A percentile compares a stretch with the other conserved stretches of the same genome.
These are phyloP conservation scores for Trypanosoma mega DNA, from an alignment of 208 protist genomes.

Conservation along the genomic window DNA sequence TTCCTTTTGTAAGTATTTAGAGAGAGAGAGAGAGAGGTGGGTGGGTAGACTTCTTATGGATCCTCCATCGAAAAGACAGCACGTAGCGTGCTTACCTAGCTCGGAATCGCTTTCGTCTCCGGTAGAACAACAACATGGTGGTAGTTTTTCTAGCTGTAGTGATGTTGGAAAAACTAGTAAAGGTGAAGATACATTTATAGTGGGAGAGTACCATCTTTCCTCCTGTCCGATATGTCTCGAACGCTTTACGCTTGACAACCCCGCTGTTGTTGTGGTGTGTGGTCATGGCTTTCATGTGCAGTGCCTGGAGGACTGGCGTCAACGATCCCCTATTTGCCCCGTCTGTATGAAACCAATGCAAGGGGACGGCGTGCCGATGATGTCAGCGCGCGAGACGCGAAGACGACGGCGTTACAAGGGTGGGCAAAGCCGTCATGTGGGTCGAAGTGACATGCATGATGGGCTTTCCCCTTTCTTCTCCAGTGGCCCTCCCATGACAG, in stretches of 20 bases:
- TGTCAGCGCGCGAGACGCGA: conserved; percentile 38
- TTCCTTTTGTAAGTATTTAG: not conserved
- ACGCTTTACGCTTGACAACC: conserved; percentile 75
- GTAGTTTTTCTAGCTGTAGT: conserved; percentile 21
- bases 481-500: not conserved
- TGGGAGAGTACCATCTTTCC: conserved; percentile 65
- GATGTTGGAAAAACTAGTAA: conserved; percentile 14
- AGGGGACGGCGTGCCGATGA: conserved; percentile 44
- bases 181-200: conserved; percentile 54
- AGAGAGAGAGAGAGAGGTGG: not conserved
- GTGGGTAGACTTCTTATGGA: conserved; percentile 2
- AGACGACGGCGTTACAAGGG: conserved; percentile 32
- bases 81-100: conserved; percentile 13
- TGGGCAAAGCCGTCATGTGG: not conserved
- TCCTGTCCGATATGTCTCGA: conserved; percentile 82
- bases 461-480: not conserved
- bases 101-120: conserved; percentile 22
- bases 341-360: conserved; percentile 52
- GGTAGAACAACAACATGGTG: not conserved
- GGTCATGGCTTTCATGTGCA: conserved; percentile 81
- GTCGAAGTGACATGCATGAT: not conserved
- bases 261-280: conserved; percentile 74
- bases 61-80: not conserved
- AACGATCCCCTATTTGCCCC: conserved; percentile 60
- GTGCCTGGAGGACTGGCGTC: conserved; percentile 79